These are phyloP conservation scores for Penicillium sp. DNA, from an alignment of 2,329 filamentous ascomycete genomes.

Conservation along the genomic window DNA sequence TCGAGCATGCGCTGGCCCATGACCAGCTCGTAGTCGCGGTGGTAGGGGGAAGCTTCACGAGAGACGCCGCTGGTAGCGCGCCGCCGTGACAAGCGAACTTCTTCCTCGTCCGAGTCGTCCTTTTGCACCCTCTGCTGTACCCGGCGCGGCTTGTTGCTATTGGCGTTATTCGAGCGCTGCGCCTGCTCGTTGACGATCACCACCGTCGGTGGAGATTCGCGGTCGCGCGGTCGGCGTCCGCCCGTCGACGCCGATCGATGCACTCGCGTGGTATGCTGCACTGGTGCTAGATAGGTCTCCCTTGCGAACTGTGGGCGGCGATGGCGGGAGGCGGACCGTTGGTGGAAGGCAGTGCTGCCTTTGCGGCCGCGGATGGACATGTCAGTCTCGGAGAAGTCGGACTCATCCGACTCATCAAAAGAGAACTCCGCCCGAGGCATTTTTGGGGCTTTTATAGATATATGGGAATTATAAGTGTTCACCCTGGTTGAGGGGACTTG, in stretches of 20 bases:
- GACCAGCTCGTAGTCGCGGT: slow-evolving; percentile 34
- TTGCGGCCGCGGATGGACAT: slow-evolving; percentile 28
- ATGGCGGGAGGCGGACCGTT: slow-evolving; percentile 34
- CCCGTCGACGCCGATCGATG: slow-evolving; percentile 38
- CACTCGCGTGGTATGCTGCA: slow-evolving; percentile 21
- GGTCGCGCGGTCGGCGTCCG: slow-evolving; percentile 25
- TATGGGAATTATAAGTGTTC: slow-evolving; percentile 30
- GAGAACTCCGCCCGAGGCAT: slow-evolving; percentile 16
- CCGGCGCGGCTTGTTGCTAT: slow-evolving; percentile 25
- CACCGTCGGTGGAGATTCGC: slow-evolving; percentile 16
- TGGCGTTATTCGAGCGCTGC: slow-evolving; percentile 22
- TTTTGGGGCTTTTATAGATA: slow-evolving; percentile 13
- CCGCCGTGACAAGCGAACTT: slow-evolving; percentile 16
- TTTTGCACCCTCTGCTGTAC: slow-evolving; percentile 18
- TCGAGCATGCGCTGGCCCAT: slow-evolving; percentile 35
- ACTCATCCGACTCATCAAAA: slow-evolving; percentile 24
- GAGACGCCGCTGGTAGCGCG: slow-evolving; percentile 24
- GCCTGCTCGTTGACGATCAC: slow-evolving; percentile 37
- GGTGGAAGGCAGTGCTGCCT: slow-evolving; percentile 20
- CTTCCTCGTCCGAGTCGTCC: slow-evolving; percentile 28
- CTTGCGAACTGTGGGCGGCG: slow-evolving; percentile 22
- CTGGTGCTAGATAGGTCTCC: slow-evolving; percentile 27
- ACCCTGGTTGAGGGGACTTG: neutral
- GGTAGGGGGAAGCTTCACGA: slow-evolving; percentile 25
- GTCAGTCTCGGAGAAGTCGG: slow-evolving; percentile 36